A percentile compares a stretch with the other conserved stretches of the same genome.
Conservation (phyloP, 148 eudicot species). For the Talinum fruticosum region DNA sequence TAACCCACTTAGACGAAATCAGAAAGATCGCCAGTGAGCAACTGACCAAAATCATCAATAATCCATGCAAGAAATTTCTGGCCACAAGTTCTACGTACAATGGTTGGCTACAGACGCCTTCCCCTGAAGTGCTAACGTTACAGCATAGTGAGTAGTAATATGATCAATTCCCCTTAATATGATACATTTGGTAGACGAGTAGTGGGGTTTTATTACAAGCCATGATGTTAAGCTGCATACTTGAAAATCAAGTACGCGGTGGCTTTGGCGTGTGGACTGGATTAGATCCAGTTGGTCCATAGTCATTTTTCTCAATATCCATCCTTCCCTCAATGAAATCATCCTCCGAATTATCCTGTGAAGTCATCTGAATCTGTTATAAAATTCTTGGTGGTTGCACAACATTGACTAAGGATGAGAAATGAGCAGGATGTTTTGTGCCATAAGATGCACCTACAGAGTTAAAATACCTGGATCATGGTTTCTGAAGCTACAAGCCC, state of each 20-base stretch:
- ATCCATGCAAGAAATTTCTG: neutral
- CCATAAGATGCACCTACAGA: neutral
- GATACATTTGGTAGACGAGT: neutral
- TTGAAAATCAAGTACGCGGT: conserved; percentile 29
- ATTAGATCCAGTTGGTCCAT: conserved; percentile 45
- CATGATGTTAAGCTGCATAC: neutral
- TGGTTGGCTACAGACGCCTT: neutral
- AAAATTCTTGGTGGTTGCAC: neutral
- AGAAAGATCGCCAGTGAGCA: neutral
- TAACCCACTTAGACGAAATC: neutral
- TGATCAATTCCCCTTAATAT: neutral
- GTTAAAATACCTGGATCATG: conserved; percentile 30
- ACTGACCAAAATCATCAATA: neutral
- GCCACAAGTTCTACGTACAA: neutral
- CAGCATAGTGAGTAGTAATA: neutral
- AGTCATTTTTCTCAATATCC: conserved; percentile 45
- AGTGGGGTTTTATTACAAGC: conserved; percentile 17
- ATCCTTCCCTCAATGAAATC: conserved; percentile 24
- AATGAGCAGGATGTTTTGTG: neutral
- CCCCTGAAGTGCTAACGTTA: neutral
- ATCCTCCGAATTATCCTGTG: conserved; percentile 18
- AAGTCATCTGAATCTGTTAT: conserved; percentile 15
- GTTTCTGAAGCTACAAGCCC: conserved; percentile 1
- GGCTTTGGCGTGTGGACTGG: conserved; percentile 50
- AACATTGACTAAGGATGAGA: neutral